phyloP scores from a whole-genome alignment of 805 yeast species.

The Myxozyma melibiosi region DNA sequence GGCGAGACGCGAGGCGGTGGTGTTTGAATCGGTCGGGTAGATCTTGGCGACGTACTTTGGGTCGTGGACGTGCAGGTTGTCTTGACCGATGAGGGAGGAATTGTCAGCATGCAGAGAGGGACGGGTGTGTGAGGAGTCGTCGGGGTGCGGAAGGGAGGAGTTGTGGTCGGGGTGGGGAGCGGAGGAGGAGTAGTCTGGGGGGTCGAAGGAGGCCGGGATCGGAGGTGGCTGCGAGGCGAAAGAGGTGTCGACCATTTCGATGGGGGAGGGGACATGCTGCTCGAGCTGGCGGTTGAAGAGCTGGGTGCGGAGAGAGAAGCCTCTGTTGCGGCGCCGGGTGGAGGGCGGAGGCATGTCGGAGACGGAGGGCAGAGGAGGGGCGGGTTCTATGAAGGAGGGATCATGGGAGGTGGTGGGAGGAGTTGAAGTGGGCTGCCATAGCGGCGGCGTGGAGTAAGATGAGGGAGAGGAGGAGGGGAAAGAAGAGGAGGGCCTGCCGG shows the following conservation, averaged over 20 bases:
- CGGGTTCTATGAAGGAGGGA: neutral
- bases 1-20: constrained; percentile 24
- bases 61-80: too few species aligned
- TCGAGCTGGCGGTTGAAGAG: constrained; percentile 51
- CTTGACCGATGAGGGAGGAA: neutral
- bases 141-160: neutral
- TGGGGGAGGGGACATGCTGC: constrained; percentile 37
- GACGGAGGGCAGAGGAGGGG: constrained; percentile 8
- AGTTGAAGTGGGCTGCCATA: neutral
- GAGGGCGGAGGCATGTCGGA: neutral
- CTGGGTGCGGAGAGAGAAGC: constrained; percentile 68
- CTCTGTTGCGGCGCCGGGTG: constrained; percentile 44
- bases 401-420: neutral
- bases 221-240: constrained; percentile 18
- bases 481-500: neutral
- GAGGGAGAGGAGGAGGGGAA: neutral
- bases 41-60: neutral
- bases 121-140: neutral
- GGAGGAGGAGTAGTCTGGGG: constrained; percentile 9
- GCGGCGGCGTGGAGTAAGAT: neutral
- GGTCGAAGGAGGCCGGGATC: constrained; percentile 12
- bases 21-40: neutral
- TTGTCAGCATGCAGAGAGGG: neutral
- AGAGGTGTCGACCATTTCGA: constrained; percentile 41
- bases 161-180: neutral